Base-by-base conservation (phyloP, 2,329 filamentous ascomycete species). In the Ilyonectria mors-panacis region DNA sequence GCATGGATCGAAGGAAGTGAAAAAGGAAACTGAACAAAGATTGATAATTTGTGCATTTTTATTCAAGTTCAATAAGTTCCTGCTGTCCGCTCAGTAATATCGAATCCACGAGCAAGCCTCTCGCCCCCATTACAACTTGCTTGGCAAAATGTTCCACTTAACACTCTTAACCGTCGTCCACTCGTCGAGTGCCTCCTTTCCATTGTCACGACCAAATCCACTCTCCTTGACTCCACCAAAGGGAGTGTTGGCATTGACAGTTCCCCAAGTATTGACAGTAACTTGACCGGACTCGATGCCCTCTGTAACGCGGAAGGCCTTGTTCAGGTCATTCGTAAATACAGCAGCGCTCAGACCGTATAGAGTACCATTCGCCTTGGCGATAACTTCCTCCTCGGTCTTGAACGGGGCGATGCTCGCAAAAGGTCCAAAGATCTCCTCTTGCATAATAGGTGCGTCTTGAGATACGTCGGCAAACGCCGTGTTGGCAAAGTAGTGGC, bases 271-370 rank as follows among this genome's bases (percentile, higher is more conserved):
- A 73, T 91, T 91, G 33, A 91, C 86, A 55, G 89, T 90, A 1
- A 93, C 85, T 89, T 92, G 91, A 5, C 91, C 91, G 0, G 90
- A 87, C 69, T 92, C 88, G 44, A 93, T 61, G 23, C 59, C n/a
- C 2, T 73, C 71, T 1, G 71, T 64, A 2, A 73, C 68, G 0
- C 70, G 63, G 7, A 51, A 58, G 3, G 63, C 63, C 51, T 54
- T 67, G 13, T 59, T 67, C n/a, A 89, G 81, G 70, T 89, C 82
- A 65, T 84, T 80, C 0, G 87, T 89, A 68, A 89, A 90, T 3
- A 91, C 78, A 0, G 87, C 84, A 6, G 84, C 83, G 3, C 84
- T 85, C 0, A 89, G 79, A 1, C 87, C 87, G 64, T 89, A 89
- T 0, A 79, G 82, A 1, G 83, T 85, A 69, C 87, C 68, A 60